A percentile compares a stretch with the other conserved stretches of the same genome.
Conservation (phyloP, 768 basidiomycete species). For the Neoboletus brunneissimus region DNA sequence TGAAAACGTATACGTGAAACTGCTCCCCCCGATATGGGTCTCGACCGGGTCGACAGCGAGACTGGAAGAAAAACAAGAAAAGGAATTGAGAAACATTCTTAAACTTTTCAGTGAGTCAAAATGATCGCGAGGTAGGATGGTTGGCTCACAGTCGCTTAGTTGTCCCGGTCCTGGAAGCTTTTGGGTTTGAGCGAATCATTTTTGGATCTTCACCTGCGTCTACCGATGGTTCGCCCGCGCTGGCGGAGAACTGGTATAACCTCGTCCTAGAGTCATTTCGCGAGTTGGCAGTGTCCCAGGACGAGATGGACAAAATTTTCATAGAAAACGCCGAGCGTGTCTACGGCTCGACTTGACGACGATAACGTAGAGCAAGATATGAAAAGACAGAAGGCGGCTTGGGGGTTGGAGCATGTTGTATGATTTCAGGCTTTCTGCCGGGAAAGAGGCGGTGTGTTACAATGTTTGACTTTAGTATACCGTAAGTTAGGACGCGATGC, state of each 20-base stretch:
- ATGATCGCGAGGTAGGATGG: neutral
- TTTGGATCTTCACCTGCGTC: constrained; percentile 75
- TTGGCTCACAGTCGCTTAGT: constrained; percentile 42
- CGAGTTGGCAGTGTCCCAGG: constrained; percentile 77
- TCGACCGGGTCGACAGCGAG: constrained; percentile 41
- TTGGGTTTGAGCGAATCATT: constrained; percentile 79
- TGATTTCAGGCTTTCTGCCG: neutral
- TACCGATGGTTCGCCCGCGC: constrained; percentile 44
- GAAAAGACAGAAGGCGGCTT: neutral
- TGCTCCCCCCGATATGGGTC: constrained; percentile 75
- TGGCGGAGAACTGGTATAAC: constrained; percentile 73
- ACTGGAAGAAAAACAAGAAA: constrained; percentile 37
- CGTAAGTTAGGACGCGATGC: neutral
- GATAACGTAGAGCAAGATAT: neutral
- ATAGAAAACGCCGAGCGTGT: constrained; percentile 45
- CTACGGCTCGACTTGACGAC: constrained; percentile 31
- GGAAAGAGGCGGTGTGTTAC: neutral
- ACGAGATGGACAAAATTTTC: constrained; percentile 74
- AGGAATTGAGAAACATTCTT: constrained; percentile 54
- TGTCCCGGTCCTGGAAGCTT: constrained; percentile 79
- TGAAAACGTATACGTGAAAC: constrained; percentile 69
- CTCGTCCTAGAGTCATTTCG: constrained; percentile 75
- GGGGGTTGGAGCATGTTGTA: neutral
- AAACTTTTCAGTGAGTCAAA: constrained; percentile 78
- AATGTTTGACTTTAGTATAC: neutral